Evolutionary conservation across 1,284 basidiomycete species (phyloP), one percentile per base, ranked within the genome.

Genomic region (Sanguinoderma infundibulare): DNA sequence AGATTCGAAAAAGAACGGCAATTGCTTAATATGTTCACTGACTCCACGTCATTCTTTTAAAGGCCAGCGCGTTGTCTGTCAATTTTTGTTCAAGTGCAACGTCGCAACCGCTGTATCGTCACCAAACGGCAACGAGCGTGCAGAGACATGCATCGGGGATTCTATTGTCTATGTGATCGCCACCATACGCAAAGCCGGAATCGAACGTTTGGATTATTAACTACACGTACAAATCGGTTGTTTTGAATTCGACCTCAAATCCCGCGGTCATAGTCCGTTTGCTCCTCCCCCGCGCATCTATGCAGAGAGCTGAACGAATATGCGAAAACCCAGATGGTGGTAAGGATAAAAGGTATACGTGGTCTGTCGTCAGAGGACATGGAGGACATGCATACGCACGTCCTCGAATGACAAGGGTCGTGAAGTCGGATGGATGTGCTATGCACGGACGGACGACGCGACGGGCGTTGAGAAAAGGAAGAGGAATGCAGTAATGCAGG

Each of bases 221-320:
- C 24, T 59, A 59, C 39, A 52, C 34, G 24, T 58, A 58, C 56
- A 58, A 30, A 55, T 38, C 52, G 50, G 17, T 50, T 35, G 49
- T 51, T 53, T 52, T 49, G 49, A 24, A 34, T 40, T 55, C 32
- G 44, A 50, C 24, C 47, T 53, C 22, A n/a, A 17, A 36, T 17
- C 44, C 40, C 53, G 34, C 49, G 52, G 55, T 24, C 35, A 44
- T 59, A 52, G 53, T 56, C 57, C 57, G 57, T 53, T 36, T 32
- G 40, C 38, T 59, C 40, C 57, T 52, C 44, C 52, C 34, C 55
- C 8, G 22, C 30, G 24, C 52, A 50, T 59, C 57, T 59, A 59
- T 54, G 42, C 38, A 14, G n/a, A 34, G 54, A 26, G 38, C 24
- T 34, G 28, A 34, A 54, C 20, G 34, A 50, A 49, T 32, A 28